Evolutionary conservation across 2,329 filamentous ascomycete species (phyloP).

Genomic region (Colletotrichum graminicola): DNA sequence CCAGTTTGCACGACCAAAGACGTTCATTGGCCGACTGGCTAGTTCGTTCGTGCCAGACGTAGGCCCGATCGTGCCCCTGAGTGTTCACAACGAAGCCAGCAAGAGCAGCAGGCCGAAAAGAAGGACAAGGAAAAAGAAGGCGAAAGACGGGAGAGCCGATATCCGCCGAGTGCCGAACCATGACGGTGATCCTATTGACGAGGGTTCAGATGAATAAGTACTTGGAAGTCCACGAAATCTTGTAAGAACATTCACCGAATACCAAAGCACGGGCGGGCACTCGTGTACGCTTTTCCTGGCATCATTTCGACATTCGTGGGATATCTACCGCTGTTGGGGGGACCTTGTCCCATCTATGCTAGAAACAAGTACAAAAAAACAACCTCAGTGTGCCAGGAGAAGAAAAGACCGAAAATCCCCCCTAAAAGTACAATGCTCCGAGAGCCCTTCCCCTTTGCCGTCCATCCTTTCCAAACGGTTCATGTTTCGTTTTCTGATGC

Average conservation of each 20-base stretch:
- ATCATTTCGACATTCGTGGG: slow-evolving; percentile 35
- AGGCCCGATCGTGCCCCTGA: neutral
- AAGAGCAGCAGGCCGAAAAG: slow-evolving; percentile 13
- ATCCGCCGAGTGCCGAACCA: slow-evolving; percentile 38
- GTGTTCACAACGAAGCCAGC: neutral
- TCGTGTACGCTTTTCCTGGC: neutral
- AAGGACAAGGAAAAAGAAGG: slow-evolving; percentile 10
- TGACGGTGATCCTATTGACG: slow-evolving; percentile 41
- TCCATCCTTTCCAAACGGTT: neutral
- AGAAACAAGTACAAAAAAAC: slow-evolving; percentile 12
- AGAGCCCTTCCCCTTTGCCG: neutral
- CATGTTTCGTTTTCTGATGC: slow-evolving; percentile 14
- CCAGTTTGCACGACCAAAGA: slow-evolving; percentile 40
- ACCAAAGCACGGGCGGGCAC: neutral
- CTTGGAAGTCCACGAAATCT: neutral
- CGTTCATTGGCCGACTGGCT: slow-evolving; percentile 37
- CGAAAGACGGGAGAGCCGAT: slow-evolving; percentile 32
- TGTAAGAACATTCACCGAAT: neutral
- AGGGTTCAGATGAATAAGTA: slow-evolving; percentile 20
- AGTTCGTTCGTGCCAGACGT: neutral
- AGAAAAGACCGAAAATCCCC: neutral
- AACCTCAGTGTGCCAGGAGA: slow-evolving; percentile 28
- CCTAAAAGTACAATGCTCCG: slow-evolving; percentile 13
- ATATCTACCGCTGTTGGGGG: slow-evolving; percentile 37
- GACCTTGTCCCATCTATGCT: slow-evolving; percentile 33